Evolutionary conservation across 371 early-diverging fungal genomes (phyloP).

Genomic region (Funneliformis caledonium): DNA sequence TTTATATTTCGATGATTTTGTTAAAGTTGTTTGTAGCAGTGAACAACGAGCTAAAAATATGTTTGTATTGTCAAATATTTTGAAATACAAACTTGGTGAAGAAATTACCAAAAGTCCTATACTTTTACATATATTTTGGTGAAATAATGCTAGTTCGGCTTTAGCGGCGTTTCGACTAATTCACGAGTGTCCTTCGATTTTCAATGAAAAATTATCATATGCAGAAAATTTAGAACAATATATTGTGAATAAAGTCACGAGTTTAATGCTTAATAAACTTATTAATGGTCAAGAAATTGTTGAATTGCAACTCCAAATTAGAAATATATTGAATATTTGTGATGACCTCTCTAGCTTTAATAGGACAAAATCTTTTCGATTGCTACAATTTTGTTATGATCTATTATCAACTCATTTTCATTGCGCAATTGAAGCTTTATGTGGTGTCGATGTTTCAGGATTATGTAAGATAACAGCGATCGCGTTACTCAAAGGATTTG

Average conservation of each 20-base stretch:
- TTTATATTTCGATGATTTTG: conserved; percentile 26
- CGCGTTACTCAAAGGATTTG: conserved; percentile 38
- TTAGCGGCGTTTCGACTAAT: neutral
- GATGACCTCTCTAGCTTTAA: conserved; percentile 1
- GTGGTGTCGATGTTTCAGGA: neutral
- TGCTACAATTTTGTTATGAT: conserved; percentile 29
- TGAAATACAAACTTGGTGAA: neutral
- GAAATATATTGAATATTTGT: conserved; percentile 18
- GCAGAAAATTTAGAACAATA: neutral
- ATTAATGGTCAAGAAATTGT: neutral
- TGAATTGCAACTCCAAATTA: conserved; percentile 14
- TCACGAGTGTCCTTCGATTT: neutral
- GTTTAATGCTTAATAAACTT: neutral
- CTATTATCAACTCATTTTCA: conserved; percentile 4
- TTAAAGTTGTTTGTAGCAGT: neutral
- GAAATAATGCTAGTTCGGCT: neutral
- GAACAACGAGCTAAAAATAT: neutral
- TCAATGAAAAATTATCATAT: neutral
- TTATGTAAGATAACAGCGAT: conserved; percentile 25
- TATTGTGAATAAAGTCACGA: conserved; percentile 3
- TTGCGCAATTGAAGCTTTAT: conserved; percentile 3
- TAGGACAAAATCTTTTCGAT: neutral
- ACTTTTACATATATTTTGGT: conserved; percentile 32
- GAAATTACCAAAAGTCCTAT: conserved; percentile 15
- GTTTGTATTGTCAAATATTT: neutral